Conservation (phyloP, 768 basidiomycete genomes). For the Clathrus columnatus region DNA sequence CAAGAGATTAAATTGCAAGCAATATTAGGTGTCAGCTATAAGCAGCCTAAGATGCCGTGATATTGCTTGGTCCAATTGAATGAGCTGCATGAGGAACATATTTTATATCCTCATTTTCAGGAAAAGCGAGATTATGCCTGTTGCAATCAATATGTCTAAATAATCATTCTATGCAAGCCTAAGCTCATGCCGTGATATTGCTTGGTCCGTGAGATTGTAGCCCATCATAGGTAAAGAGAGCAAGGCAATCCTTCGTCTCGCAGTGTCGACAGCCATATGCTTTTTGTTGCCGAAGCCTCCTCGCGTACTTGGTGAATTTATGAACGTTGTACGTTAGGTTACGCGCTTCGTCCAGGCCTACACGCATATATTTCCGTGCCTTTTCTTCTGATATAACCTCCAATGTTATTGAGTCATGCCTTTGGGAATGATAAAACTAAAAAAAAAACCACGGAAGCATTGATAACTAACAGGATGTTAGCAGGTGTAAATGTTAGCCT, state of each 20-base stretch:
- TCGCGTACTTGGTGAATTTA: slow-evolving; percentile 15
- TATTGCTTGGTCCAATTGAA: neutral
- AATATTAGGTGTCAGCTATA: too few species aligned
- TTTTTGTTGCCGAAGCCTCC: slow-evolving; percentile 25
- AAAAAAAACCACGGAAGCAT: neutral
- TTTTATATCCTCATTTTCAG: too few species aligned
- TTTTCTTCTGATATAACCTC: slow-evolving; percentile 20
- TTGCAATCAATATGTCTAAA: slow-evolving; percentile 8
- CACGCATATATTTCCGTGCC: neutral
- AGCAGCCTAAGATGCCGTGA: neutral
- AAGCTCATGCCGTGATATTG: too few species aligned
- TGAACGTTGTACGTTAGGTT: slow-evolving; percentile 17
- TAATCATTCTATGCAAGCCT: slow-evolving; percentile 18
- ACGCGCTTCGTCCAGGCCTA: slow-evolving; percentile 16
- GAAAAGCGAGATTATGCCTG: slow-evolving; percentile 2
- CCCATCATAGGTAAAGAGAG: slow-evolving; percentile 43
- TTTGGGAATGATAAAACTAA: slow-evolving; percentile 56
- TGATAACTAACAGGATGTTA: neutral
- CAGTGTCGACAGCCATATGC: slow-evolving; percentile 52
- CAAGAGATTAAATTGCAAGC: too few species aligned
- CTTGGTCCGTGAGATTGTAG: slow-evolving; percentile 57
- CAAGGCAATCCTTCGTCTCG: slow-evolving; percentile 14
- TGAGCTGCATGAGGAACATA: too few species aligned
- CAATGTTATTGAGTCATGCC: slow-evolving; percentile 48
- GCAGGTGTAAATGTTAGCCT: neutral